Percentiles rank a stretch among this genome's conserved stretches.
phyloP scores from a whole-genome alignment of 345 rosid genomes.

The Lenwebbia sp. region DNA sequence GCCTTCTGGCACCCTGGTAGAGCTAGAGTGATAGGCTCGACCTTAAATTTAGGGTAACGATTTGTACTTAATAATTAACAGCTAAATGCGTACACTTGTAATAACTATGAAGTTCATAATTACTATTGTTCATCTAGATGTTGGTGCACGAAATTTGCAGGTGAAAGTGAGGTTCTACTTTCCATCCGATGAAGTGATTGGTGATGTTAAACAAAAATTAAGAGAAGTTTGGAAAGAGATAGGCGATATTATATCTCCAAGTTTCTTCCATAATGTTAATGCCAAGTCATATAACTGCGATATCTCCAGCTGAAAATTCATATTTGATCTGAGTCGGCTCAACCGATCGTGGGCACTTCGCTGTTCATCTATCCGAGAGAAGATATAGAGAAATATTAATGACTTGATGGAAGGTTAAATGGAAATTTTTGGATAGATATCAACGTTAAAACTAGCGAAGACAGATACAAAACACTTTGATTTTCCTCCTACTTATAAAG shows the following conservation, averaged over 20 bases:
- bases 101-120: neutral
- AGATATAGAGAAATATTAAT: neutral
- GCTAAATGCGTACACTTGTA: neutral
- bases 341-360: neutral
- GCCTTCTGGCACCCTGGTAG: too few species aligned
- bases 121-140: neutral
- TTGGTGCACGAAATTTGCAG: neutral
- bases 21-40: neutral
- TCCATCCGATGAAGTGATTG: neutral
- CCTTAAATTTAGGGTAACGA: neutral
- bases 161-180: neutral
- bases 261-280: neutral
- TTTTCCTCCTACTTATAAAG: neutral
- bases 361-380: neutral
- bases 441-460: neutral
- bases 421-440: neutral
- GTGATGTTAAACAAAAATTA: neutral
- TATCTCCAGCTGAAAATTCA: neutral
- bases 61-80: neutral
- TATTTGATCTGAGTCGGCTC: neutral
- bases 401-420: neutral
- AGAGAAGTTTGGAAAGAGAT: neutral
- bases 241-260: neutral
- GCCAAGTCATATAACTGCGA: neutral
- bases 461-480: neutral